phyloP scores from a whole-genome alignment of 305 asterid species.

The Galium porrigens region DNA sequence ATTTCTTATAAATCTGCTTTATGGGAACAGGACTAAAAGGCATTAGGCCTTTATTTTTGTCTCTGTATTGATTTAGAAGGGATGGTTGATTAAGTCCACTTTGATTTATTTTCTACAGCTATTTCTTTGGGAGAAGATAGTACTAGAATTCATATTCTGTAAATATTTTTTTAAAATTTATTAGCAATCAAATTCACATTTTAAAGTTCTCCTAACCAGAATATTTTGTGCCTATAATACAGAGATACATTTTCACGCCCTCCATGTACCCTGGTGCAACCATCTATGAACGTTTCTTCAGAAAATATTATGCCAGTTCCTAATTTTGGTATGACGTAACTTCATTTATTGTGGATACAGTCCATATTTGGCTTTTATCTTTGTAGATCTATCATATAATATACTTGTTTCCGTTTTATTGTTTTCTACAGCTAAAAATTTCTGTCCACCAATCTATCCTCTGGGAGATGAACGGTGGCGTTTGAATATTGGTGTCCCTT shows the following conservation, averaged over 20 bases:
- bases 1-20: constrained; percentile 12
- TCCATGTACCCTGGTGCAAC: constrained; percentile 84
- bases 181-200: not conserved
- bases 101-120: not conserved
- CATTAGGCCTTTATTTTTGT: not conserved
- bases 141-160: not conserved
- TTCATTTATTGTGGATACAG: constrained; percentile 14
- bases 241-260: constrained; percentile 93
- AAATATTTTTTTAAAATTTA: not conserved
- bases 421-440: constrained; percentile 44
- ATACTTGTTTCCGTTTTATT: constrained; percentile 19
- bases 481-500: constrained; percentile 43
- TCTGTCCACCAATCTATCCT: constrained; percentile 90
- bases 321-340: constrained; percentile 51
- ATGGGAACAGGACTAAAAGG: not conserved
- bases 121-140: not conserved
- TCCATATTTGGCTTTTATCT: constrained; percentile 15
- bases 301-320: constrained; percentile 42
- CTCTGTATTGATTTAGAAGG: not conserved
- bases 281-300: constrained; percentile 51
- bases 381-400: constrained; percentile 14
- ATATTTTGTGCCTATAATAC: constrained; percentile 23
- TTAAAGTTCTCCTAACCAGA: constrained; percentile 9
- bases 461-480: constrained; percentile 62
- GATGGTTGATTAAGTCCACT: not conserved